Conservation (phyloP, 2,329 filamentous ascomycete species). For the Monosporascus cannonballus region DNA sequence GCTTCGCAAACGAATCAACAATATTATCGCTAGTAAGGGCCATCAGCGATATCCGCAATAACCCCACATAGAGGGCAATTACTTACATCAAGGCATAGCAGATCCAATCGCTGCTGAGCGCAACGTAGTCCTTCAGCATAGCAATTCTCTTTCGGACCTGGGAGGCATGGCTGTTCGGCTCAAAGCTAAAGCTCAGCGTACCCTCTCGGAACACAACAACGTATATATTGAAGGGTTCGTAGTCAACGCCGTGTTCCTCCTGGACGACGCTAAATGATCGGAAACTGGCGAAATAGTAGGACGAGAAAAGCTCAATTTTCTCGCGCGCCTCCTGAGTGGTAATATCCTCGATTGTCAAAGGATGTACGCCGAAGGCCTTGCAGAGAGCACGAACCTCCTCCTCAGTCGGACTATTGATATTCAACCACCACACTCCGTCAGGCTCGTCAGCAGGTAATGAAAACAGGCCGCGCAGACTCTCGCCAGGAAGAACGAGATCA, state of each 20-base stretch:
- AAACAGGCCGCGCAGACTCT: constrained; percentile 85
- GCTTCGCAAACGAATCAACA: constrained; percentile 88
- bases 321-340: constrained; percentile 91
- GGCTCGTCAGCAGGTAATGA: constrained; percentile 53
- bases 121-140: constrained; percentile 88
- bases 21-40: constrained; percentile 70
- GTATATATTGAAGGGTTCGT: constrained; percentile 94
- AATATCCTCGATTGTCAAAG: constrained; percentile 93
- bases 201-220: constrained; percentile 96
- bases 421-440: constrained; percentile 97
- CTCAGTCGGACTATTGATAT: constrained; percentile 83
- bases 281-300: constrained; percentile 98
- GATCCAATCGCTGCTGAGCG: constrained; percentile 95
- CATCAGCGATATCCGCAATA: constrained; percentile 16
- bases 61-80: not conserved
- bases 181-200: constrained; percentile 90
- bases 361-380: constrained; percentile 92
- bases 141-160: constrained; percentile 90
- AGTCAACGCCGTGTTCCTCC: constrained; percentile 73
- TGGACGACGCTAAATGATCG: constrained; percentile 79
- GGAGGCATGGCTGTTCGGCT: constrained; percentile 76
- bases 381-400: constrained; percentile 85
- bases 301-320: constrained; percentile 95
- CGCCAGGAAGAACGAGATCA: constrained; percentile 81
- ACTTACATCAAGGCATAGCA: constrained; percentile 94